A percentile compares a stretch with the other conserved stretches of the same genome.
These are phyloP conservation scores for Terfezia claveryi DNA, from an alignment of 495 filamentous ascomycete genomes.

Conservation along the genomic window DNA sequence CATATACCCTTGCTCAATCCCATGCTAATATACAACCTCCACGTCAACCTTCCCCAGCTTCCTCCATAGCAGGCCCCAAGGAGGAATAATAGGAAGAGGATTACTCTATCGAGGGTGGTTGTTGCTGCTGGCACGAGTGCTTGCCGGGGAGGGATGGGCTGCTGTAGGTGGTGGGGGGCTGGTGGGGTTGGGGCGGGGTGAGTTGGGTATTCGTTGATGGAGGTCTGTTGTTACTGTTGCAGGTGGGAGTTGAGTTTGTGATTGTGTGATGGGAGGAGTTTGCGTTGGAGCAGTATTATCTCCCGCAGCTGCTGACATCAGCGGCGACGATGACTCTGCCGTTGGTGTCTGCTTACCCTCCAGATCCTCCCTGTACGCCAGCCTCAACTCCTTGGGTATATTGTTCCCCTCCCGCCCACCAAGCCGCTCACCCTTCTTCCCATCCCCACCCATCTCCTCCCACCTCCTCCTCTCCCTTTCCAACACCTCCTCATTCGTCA, in stretches of 20 bases:
- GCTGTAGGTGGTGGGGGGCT: neutral
- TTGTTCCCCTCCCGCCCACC: conserved; percentile 28
- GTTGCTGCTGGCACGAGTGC: neutral
- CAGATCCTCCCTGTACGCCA: conserved; percentile 34
- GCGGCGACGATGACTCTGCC: neutral
- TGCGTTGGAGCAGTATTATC: too few relatives aligned
- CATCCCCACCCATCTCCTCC: conserved; percentile 28
- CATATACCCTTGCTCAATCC: too few relatives aligned
- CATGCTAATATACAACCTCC: neutral
- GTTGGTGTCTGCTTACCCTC: neutral
- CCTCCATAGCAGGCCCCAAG: neutral
- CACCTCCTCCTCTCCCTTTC: conserved; percentile 37
- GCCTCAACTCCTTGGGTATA: conserved; percentile 35
- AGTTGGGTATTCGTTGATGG: too few relatives aligned
- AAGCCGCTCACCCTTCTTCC: conserved; percentile 28
- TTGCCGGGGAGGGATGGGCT: neutral
- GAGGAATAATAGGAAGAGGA: neutral
- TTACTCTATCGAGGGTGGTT: neutral
- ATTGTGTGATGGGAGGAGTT: neutral
- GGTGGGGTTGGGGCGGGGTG: neutral
- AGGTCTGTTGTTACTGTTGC: neutral
- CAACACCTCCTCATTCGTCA: conserved; percentile 50
- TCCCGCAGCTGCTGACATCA: too few relatives aligned
- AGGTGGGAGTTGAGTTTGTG: neutral
- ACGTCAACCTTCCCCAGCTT: neutral